Evolutionary conservation across 2,329 filamentous ascomycete genomes (phyloP), one percentile per base, ranked within the genome.

Genomic region (Mycosphaerella sp.): DNA sequence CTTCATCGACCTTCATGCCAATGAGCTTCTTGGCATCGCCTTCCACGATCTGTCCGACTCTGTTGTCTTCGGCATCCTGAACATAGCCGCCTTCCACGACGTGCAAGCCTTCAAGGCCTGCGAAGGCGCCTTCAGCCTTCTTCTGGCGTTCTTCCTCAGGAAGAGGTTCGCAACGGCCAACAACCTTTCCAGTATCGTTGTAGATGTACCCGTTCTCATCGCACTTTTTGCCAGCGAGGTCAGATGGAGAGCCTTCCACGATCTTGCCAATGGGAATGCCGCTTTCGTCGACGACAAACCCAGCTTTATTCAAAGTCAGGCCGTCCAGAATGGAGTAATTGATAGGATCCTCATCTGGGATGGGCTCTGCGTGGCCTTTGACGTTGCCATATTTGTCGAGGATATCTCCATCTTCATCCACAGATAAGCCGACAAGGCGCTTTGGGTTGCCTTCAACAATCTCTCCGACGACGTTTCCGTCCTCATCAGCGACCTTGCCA

Each of bases 371-470:
- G 41, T 59, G 56, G 13, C 79, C 80, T 64, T 82, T 76, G 47
- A 79, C 76, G 58, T 81, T 82, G 59, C 80, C 80, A 57, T 77
- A 89, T 67, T 82, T 83, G 73, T 93, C 88, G 48, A 86, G 75
- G 34, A 94, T 82, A 51, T 93, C 88, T 39, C 88, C 88, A 58
- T 93, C 87, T 56, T 88, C 84, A 52, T 94, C 88, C 13, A 93
- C 87, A 8, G 75, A 64, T 41, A 87, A 82, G 12, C 88, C 88
- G 37, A 84, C 80, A 1, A 94, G 78, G 44, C 76, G 74, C 76
- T 88, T 89, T 21, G 78, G 68, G 48, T 60, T 60, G 36, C 79
- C 79, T 59, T 81, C 77, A 13, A 77, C 70, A 34, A 81, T 71
- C 41, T 71, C 65, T 41, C 79, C 79, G 18, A 75, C 73, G 41